These are phyloP conservation scores for Amanita inopinata DNA, from an alignment of 768 basidiomycete species.

Conservation along the genomic window DNA sequence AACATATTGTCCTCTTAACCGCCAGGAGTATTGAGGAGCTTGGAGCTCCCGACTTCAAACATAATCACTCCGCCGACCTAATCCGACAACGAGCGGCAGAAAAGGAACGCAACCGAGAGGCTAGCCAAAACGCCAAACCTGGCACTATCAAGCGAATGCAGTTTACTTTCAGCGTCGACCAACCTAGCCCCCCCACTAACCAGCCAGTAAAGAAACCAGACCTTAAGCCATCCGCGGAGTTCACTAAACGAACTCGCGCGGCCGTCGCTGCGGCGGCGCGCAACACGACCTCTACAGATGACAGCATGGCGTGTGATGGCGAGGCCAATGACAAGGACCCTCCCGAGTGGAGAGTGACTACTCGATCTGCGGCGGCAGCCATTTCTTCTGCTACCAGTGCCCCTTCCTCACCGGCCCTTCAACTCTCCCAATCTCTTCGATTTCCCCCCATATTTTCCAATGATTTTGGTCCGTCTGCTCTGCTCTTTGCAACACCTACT, in stretches of 20 bases:
- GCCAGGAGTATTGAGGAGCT: conserved; percentile 78
- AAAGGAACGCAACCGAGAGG: conserved; percentile 72
- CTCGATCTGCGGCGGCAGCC: conserved; percentile 11
- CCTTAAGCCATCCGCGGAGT: conserved; percentile 54
- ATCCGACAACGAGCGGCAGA: conserved; percentile 74
- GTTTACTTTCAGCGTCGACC: conserved; percentile 81
- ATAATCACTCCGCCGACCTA: conserved; percentile 70
- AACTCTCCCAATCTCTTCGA: conserved; percentile 33
- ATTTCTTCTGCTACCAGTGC: conserved; percentile 12
- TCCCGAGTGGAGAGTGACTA: conserved; percentile 19
- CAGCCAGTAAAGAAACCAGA: conserved; percentile 53
- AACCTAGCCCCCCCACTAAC: conserved; percentile 41
- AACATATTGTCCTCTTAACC: conserved; percentile 19
- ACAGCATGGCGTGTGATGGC: conserved; percentile 16
- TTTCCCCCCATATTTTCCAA: conserved; percentile 68
- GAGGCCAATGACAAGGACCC: conserved; percentile 28
- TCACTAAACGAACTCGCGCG: conserved; percentile 38
- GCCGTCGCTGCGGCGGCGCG: conserved; percentile 24
- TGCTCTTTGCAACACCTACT: conserved; percentile 62
- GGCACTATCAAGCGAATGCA: conserved; percentile 84
- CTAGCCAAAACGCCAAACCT: conserved; percentile 47
- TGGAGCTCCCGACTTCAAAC: conserved; percentile 74
- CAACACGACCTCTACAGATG: conserved; percentile 12
- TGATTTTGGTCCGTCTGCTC: conserved; percentile 71
- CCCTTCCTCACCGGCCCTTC: background rate